phyloP scores from a whole-genome alignment of 352 stramenopile genomes.

The Phytopythium boreale region DNA sequence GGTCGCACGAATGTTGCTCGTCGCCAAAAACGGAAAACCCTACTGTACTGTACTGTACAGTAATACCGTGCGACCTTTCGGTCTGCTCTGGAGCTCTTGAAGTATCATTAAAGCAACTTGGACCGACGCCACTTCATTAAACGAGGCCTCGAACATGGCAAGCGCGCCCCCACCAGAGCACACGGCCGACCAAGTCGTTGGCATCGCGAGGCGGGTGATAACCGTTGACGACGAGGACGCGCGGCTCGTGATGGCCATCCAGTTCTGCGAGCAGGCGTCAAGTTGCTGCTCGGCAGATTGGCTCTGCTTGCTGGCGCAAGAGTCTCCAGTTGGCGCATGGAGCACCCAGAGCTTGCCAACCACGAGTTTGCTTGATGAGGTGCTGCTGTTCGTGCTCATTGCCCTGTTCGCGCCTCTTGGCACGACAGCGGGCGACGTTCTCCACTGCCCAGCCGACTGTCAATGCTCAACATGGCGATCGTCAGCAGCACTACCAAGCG shows the following conservation, averaged over 20 bases:
- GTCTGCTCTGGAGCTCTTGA: no score
- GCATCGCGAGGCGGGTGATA: not conserved
- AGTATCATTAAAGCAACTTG: no score
- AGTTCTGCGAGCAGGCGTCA: not conserved
- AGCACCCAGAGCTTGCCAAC: not conserved
- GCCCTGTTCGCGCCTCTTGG: not conserved
- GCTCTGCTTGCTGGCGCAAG: not conserved
- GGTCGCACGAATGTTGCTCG: no score
- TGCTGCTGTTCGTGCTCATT: not conserved
- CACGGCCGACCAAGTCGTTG: not conserved
- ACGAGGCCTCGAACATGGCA: not conserved
- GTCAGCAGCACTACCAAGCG: not conserved
- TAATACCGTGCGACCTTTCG: no score
- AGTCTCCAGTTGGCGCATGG: not conserved
- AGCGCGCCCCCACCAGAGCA: not conserved
- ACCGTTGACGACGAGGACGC: not conserved
- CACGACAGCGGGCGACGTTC: not conserved
- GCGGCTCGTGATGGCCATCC: not conserved
- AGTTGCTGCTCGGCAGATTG: not conserved
- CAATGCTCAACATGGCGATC: not conserved
- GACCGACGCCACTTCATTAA: not conserved
- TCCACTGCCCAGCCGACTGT: not conserved
- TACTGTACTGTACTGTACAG: no score
- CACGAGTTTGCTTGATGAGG: not conserved
- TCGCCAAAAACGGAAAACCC: no score